Base-by-base conservation (phyloP, 148 eudicot genomes). In the Silene uniflora region DNA sequence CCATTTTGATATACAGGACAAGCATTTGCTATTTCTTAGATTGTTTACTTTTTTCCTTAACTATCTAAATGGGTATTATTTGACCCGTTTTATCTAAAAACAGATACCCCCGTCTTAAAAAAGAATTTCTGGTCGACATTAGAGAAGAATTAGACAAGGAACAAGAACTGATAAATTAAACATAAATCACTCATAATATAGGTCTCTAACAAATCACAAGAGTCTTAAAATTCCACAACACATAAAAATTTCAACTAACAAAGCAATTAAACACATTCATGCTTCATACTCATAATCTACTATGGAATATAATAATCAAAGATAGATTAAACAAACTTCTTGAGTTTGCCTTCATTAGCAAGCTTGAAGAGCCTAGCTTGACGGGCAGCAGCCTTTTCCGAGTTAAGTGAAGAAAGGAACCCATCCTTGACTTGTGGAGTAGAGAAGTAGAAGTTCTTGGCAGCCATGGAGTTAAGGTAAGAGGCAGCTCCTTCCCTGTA, bases 401-500 rank as follows among this genome's bases (percentile, higher is more conserved):
- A 90, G 72, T 76, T 1, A 1, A 88, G 83, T 32, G 94, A 86
- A 1, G 81, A 58, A 27, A 86, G 77, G 76, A 95, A 90, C 10
- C 82, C 73, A 6, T 81, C 79, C 73, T 84, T 86, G 64, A 95
- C 98, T 79, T 92, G 94, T 44, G 63, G 74, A 71, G 85, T 81
- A 10, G 91, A 76, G 90, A 84, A 91, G 69, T 92, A 91, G 77
- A 89, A 95, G 22, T 71, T 73, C 46, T 74, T 81, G 22, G 86
- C 62, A 9, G 87, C 88, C 87, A 95, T 80, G 18, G 98, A 91
- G 87, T 95, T 95, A 29, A 95, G 92, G 66, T 88, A 79, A 13
- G 99, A 81, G 67, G 97, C 99, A 0, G 97, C 84, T 16, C 90
- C 99, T 83, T 95, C 97, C n/a, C 97, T 79, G 84, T 89, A 95